phyloP scores from a whole-genome alignment of 2,329 filamentous ascomycete species.

The Stagonosporopsis chrysanthemi region DNA sequence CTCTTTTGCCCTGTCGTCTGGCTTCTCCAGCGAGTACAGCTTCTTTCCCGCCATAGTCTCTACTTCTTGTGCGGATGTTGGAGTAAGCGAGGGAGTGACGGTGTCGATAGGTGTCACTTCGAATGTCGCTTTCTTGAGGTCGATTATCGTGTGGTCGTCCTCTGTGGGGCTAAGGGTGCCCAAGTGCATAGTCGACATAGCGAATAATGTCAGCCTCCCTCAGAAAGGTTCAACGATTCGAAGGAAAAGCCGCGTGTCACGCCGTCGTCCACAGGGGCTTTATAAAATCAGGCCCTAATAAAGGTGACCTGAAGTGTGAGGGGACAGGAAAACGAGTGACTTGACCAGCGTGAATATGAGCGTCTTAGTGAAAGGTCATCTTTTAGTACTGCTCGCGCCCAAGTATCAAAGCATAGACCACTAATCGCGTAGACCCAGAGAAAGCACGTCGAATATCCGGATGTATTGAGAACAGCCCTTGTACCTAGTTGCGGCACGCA shows the following conservation, averaged over 20 bases:
- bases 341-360: constrained; percentile 24
- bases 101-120: constrained; percentile 39
- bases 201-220: constrained; percentile 31
- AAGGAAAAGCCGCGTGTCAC: constrained; percentile 38
- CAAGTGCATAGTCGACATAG: constrained; percentile 44
- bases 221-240: constrained; percentile 31
- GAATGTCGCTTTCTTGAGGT: constrained; percentile 45
- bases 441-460: constrained; percentile 46
- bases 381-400: constrained; percentile 46
- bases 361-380: constrained; percentile 45
- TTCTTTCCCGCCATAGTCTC: constrained; percentile 46
- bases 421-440: constrained; percentile 33
- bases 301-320: constrained; percentile 7
- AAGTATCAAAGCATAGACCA: constrained; percentile 41
- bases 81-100: constrained; percentile 39
- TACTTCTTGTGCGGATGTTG: constrained; percentile 34
- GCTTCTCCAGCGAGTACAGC: constrained; percentile 39
- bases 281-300: background rate
- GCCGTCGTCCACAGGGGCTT: constrained; percentile 26
- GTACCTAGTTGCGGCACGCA: constrained; percentile 46
- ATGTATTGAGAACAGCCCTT: constrained; percentile 48
- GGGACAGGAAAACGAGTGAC: constrained; percentile 21
- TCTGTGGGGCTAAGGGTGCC: constrained; percentile 38
- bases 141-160: constrained; percentile 32
- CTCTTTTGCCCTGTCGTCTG: constrained; percentile 46